Conservation (phyloP, 2,329 filamentous ascomycete species). For the Trichoderma hamatum region DNA sequence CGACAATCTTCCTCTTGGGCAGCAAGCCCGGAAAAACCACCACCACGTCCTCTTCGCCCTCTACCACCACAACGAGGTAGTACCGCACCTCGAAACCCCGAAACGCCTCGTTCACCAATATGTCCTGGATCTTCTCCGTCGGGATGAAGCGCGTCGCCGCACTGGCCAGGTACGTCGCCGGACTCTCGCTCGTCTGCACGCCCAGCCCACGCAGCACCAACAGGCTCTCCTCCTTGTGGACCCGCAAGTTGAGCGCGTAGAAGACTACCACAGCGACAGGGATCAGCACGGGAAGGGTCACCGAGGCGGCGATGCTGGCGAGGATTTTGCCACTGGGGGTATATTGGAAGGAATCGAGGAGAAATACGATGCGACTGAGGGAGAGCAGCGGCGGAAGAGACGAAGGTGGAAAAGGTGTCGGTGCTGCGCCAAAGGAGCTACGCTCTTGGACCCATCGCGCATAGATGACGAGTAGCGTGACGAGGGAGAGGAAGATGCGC, state of each 20-base stretch:
- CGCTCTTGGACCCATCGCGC: constrained; percentile 48
- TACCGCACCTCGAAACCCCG: constrained; percentile 87
- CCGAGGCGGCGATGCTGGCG: constrained; percentile 37
- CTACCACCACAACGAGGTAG: constrained; percentile 86
- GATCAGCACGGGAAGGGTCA: constrained; percentile 47
- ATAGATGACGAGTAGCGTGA: constrained; percentile 53
- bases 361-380: constrained; percentile 34
- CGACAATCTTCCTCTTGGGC: constrained; percentile 73
- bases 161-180: constrained; percentile 60
- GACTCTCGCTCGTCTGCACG: constrained; percentile 78
- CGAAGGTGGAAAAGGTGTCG: constrained; percentile 14
- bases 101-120: constrained; percentile 95
- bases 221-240: constrained; percentile 74
- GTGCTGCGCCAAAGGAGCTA: constrained; percentile 30
- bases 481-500: constrained; percentile 48
- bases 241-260: constrained; percentile 50
- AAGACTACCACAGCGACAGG: constrained; percentile 43
- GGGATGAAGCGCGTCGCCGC: constrained; percentile 70
- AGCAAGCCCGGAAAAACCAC: constrained; percentile 90
- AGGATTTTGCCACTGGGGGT: constrained; percentile 42
- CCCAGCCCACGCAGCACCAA: constrained; percentile 87
- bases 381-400: constrained; percentile 28
- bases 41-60: constrained; percentile 83
- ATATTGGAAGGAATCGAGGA: constrained; percentile 34
- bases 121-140: constrained; percentile 87